Evolutionary conservation across 2,329 filamentous ascomycete genomes (phyloP), one percentile per base, ranked within the genome.

Genomic region (Zasmidium citrigriseum): DNA sequence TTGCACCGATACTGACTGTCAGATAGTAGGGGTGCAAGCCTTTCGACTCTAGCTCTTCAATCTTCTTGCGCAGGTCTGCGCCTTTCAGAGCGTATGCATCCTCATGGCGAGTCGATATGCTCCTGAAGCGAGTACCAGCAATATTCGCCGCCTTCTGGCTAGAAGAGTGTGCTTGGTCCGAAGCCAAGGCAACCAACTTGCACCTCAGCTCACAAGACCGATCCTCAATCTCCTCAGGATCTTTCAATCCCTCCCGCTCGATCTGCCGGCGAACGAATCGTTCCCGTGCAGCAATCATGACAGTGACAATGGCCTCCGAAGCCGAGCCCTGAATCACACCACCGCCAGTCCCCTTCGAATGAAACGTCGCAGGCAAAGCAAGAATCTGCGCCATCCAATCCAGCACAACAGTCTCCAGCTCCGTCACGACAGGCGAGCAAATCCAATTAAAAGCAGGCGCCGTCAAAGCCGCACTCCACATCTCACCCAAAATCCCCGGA

Each of bases 381-480:
- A 97, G 76, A 9, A 91, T 82, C 72, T 89, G 85, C 16, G 89
- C 91, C 2, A 97, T 78, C 93, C 93, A 98, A 76, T 98, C 93
- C 73, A 97, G 83, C 46, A 96, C 89, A 22, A 97, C 83, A 0
- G 93, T 96, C 80, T 98, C 93, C 49, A 98, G 83, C 77, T 98
- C 93, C 0, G 93, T 98, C 18, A 95, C 88, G 5, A 90, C 92
- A 0, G 93, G 93, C 4, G 88, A 92, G 77, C 93, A 97, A 64
- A 97, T 87, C 93, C 93, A 98, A 77, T 98, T 98, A 82, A 98
- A 98, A 41, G 91, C 91, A 1, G 93, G 91, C 16, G 90, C 90
- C 12, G 87, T 95, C 76, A 97, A 93, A 5, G 91, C 89, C 4
- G 90, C 88, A 46, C 87, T 91, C 80, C 96, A 98, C 79, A 98